phyloP scores from a whole-genome alignment of 2,329 filamentous ascomycete species.

The Ophiostoma angusticollis region DNA sequence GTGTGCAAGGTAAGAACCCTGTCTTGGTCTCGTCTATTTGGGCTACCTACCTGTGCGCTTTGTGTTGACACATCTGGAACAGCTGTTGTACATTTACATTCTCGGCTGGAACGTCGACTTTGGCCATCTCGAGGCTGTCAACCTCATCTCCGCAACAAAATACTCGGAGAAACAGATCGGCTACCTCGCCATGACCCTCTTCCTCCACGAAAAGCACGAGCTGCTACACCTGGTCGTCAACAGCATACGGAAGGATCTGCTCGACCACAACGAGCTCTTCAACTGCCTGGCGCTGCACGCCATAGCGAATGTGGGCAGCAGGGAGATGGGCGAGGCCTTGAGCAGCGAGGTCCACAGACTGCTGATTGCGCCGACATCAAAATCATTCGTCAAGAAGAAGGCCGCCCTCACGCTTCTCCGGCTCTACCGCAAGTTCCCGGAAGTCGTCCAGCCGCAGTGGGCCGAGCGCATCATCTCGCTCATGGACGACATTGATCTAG shows the following conservation, averaged over 20 bases:
- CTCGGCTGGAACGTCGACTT: conserved; percentile 99
- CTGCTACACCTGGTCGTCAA: conserved; percentile 93
- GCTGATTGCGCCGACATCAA: conserved; percentile 82
- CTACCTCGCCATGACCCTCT: conserved; percentile 92
- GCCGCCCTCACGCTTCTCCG: conserved; percentile 85
- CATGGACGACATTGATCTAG: conserved; percentile 92
- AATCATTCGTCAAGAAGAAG: conserved; percentile 99
- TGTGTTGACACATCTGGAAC: too few relatives aligned
- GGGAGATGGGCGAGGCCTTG: conserved; percentile 93
- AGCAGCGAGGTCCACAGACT: conserved; percentile 85
- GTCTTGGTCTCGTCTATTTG: not conserved
- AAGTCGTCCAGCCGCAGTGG: conserved; percentile 93
- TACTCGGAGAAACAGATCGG: conserved; percentile 99
- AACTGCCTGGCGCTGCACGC: conserved; percentile 95
- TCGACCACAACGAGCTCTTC: conserved; percentile 93
- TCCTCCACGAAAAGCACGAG: conserved; percentile 94
- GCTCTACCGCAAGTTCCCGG: conserved; percentile 85
- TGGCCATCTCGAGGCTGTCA: conserved; percentile 94
- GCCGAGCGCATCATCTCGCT: conserved; percentile 95
- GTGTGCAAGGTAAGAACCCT: conserved; percentile 72
- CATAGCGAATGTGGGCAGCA: conserved; percentile 91
- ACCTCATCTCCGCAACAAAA: conserved; percentile 89
- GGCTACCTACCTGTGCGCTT: not conserved
- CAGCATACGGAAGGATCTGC: conserved; percentile 89
- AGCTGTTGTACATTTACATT: conserved; percentile 96